Evolutionary conservation across 805 yeast genomes (phyloP), one percentile per base, ranked within the genome.

Genomic region (Dipodascopsis uninucleata): DNA sequence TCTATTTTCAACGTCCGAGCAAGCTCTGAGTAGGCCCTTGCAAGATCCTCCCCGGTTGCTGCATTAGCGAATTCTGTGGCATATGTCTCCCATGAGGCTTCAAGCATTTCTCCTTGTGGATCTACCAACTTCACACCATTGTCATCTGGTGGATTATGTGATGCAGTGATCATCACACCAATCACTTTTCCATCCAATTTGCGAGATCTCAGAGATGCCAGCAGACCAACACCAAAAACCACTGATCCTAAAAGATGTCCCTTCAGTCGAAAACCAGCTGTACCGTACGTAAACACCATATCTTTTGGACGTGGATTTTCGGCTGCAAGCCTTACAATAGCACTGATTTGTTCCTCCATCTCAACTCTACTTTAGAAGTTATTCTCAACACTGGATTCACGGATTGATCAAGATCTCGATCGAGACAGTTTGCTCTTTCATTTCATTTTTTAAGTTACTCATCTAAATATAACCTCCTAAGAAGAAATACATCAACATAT

Each of bases 91-190:
- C 98, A 93, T 74, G 58, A 34, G 3, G 54, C 47, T 50, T 55
- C 59, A 20, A 55, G 52, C 59, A 55, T 55, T 38, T 55, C 59
- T 14, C 59, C 59, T 35, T 52, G 67, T 1, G 97, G 97, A 56
- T 90, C 97, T 20, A 90, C 86, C n/a, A 93, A 72, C 66, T 90
- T 90, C 39, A 87, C 90, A 23, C 96, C 96, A 58, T 87, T 87
- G 62, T 89, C 97, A 32, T 71, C 71, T 0, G 97, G 69, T 6
- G 61, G 71, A 50, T 68, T 68, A 52, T 68, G 71, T 28, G 64
- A 59, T n/a, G 68, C 69, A 1, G 76, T 93, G 59, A 93, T 81
- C 97, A 93, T 90, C 9, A 89, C 82, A n/a, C 98, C 98, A 24
- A 89, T 76, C 6, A 83, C 76, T 57, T 82, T 71, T 1, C 90